Evolutionary conservation across 805 yeast genomes (phyloP), one percentile per base, ranked within the genome.

Genomic region (Candida endomychidarum): DNA sequence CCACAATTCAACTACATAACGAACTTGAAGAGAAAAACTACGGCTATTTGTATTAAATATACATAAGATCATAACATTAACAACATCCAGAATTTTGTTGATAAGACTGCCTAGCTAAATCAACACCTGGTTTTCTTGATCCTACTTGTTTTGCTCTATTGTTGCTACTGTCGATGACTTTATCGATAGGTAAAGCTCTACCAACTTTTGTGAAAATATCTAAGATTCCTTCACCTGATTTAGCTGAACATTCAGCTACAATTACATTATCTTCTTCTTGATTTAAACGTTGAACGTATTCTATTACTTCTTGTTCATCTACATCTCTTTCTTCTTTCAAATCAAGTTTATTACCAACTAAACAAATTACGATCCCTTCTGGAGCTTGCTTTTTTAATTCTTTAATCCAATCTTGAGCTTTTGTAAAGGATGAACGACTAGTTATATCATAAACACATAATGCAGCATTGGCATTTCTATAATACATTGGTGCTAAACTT

Each of bases 351-450:
- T 85, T 85, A n/a, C 90, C 95, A n/a, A 82, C 86, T 27, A 85
- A 60, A 23, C 91, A 87, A 48, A 93, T 86, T 32, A 89, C 81
- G 38, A 90, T 78, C 39, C 81, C 78, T 40, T 75, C 57, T 10
- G 76, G 77, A 57, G 95, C 95, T 58, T 89, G 96, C 47, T 83
- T 80, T 63, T 86, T 86, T 46, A 85, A 63, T 60, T 85, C 93
- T 52, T 81, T 80, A 25, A 83, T 80, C 91, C 91, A 85, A 33
- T 78, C 78, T 50, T 81, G 79, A 2, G 91, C 91, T 54, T 81
- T 79, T 34, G 70, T 72, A 40, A 83, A 67, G 2, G 96, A 86
- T 5, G 83, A 70, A 26, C 73, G 70, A 48, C 77, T 80, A 1
- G 90, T 82, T 40, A 85, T 78, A 57, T 85, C 95, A 54, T 79